phyloP scores from a whole-genome alignment of 2,329 filamentous ascomycete genomes.

The Aureobasidium sp. region DNA sequence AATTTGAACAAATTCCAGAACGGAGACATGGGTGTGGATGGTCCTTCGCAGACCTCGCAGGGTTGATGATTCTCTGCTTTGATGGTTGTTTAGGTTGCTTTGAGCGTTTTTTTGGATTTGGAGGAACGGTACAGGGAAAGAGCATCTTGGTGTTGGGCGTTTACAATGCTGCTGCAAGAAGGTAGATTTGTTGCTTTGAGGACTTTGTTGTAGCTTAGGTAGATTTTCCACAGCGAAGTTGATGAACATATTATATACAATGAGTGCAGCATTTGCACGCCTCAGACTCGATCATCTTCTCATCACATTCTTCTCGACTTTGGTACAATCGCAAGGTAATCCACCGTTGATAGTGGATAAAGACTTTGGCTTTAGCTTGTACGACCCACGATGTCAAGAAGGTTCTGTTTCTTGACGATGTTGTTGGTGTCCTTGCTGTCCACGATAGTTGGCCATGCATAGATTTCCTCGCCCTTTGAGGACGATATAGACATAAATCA shows the following conservation, averaged over 20 bases:
- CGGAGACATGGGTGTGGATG: constrained; percentile 32
- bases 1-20: constrained; percentile 53
- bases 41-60: constrained; percentile 11
- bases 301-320: no score
- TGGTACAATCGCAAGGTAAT: no score
- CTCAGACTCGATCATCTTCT: no score
- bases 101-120: background rate
- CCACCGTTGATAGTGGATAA: no score
- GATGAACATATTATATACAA: background rate
- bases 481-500: background rate
- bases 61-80: background rate
- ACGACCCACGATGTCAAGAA: no score
- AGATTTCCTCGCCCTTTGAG: no score
- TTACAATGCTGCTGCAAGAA: background rate
- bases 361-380: no score
- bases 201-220: background rate
- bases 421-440: no score
- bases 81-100: background rate
- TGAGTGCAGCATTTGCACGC: background rate
- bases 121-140: background rate
- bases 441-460: no score
- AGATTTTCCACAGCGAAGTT: background rate
- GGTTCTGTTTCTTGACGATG: no score
- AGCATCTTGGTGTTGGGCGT: background rate
- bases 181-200: background rate